Percentiles rank a stretch among this genome's conserved stretches.
Conservation (phyloP, 495 filamentous ascomycete species). For the Talaromyces nanjingensis region DNA sequence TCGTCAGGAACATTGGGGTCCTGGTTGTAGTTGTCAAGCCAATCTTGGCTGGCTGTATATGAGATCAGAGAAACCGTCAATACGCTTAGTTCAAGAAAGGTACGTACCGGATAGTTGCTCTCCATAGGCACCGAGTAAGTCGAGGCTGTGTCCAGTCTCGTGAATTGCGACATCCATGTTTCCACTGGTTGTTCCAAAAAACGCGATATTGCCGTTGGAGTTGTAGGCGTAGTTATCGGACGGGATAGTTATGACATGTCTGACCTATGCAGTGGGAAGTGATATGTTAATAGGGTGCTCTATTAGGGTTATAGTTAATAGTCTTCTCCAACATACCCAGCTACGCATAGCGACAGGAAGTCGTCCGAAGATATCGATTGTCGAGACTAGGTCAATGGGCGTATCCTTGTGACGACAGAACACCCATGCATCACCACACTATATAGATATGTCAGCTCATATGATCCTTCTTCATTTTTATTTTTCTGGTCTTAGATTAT, state of each 20-base stretch:
- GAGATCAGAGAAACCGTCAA: slow-evolving; percentile 3
- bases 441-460: neutral
- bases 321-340: neutral
- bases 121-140: slow-evolving; percentile 16
- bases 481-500: neutral
- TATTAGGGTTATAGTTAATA: neutral
- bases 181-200: slow-evolving; percentile 15
- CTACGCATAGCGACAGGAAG: slow-evolving; percentile 24
- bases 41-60: slow-evolving; percentile 15
- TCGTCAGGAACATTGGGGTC: slow-evolving; percentile 19
- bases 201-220: slow-evolving; percentile 14
- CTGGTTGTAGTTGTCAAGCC: slow-evolving; percentile 18
- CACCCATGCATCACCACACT: slow-evolving; percentile 21
- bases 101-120: slow-evolving; percentile 1
- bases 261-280: slow-evolving; percentile 9
- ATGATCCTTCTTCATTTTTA: neutral
- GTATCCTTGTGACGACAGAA: slow-evolving; percentile 24
- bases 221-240: slow-evolving; percentile 9
- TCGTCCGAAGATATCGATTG: slow-evolving; percentile 22
- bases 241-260: slow-evolving; percentile 15
- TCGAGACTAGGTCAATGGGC: slow-evolving; percentile 8
- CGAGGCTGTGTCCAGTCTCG: slow-evolving; percentile 23
- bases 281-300: neutral
- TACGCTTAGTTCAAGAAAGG: neutral
- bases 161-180: slow-evolving; percentile 14